These are phyloP conservation scores for Ustilago loliicola DNA, from an alignment of 1,284 basidiomycete species.

Conservation along the genomic window DNA sequence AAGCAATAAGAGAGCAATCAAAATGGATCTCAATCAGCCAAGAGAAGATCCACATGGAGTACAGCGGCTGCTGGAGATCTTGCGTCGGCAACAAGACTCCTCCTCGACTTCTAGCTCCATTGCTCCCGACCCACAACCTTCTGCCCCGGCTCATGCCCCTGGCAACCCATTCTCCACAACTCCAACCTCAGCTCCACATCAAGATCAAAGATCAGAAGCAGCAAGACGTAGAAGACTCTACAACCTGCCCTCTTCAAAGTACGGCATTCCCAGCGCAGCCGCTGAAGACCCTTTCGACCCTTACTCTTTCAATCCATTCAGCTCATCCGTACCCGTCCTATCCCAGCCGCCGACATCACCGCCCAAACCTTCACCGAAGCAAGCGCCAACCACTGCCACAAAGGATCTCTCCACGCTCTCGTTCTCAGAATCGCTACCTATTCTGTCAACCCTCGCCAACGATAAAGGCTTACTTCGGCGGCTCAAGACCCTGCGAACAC, in stretches of 20 bases:
- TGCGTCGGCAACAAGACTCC: slow-evolving; percentile 46
- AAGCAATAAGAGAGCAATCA: not conserved
- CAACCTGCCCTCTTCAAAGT: slow-evolving; percentile 21
- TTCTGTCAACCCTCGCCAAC: slow-evolving; percentile 31
- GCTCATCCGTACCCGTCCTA: slow-evolving; percentile 14
- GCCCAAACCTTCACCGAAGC: slow-evolving; percentile 5
- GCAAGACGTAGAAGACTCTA: slow-evolving; percentile 25
- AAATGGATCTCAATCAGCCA: slow-evolving; percentile 27
- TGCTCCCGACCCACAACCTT: not conserved
- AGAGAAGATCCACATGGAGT: slow-evolving; percentile 49
- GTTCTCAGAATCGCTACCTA: slow-evolving; percentile 37
- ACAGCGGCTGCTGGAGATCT: slow-evolving; percentile 34
- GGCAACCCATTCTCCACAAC: not conserved
- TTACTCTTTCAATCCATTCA: slow-evolving; percentile 42
- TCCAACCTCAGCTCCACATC: not conserved
- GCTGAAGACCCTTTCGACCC: slow-evolving; percentile 32
- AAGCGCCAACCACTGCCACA: slow-evolving; percentile 5
- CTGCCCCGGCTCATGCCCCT: not conserved
- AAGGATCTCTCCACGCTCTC: slow-evolving; percentile 29
- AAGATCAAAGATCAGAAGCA: slow-evolving; percentile 12
- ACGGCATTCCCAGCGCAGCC: slow-evolving; percentile 1
- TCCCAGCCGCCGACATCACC: slow-evolving; percentile 5
- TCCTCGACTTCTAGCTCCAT: slow-evolving; percentile 11
- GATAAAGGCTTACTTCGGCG: slow-evolving; percentile 25
- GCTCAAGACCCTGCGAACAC: slow-evolving; percentile 9